Evolutionary conservation across 805 yeast species (phyloP).

Genomic region (Nakazawaea holstii): DNA sequence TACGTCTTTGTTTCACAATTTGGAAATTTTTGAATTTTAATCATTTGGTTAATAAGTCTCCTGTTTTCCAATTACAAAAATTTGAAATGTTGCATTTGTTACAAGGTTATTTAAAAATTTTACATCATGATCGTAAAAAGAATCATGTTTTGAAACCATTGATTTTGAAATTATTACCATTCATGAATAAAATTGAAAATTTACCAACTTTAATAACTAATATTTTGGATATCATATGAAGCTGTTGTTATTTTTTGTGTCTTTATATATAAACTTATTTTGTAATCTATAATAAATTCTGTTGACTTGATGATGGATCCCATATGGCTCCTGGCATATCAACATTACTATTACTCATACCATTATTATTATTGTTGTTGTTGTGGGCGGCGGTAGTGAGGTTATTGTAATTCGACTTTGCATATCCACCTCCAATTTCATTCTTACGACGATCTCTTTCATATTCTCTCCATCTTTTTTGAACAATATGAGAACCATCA

Average conservation of each 20-base stretch:
- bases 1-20: background rate
- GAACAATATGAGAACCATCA: conserved; percentile 83
- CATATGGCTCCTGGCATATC: background rate
- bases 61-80: background rate
- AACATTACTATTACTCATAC: background rate
- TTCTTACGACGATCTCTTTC: conserved; percentile 52
- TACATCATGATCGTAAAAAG: background rate
- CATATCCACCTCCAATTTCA: background rate
- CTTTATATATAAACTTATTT: conserved; percentile 10
- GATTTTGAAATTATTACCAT: background rate
- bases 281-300: background rate
- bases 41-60: background rate
- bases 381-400: too few species aligned
- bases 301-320: background rate
- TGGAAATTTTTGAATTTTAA: background rate
- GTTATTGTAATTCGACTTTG: background rate
- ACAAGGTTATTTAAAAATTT: background rate
- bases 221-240: background rate
- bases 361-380: background rate
- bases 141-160: background rate
- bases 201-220: background rate
- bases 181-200: background rate
- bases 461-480: conserved; percentile 94
- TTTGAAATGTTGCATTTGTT: background rate
- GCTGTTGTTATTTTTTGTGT: too few species aligned